Percentiles rank a stretch among this genome's conserved stretches.
Evolutionary conservation across 2,329 filamentous ascomycete species (phyloP).

Genomic region (Gaeumannomyces sp.): DNA sequence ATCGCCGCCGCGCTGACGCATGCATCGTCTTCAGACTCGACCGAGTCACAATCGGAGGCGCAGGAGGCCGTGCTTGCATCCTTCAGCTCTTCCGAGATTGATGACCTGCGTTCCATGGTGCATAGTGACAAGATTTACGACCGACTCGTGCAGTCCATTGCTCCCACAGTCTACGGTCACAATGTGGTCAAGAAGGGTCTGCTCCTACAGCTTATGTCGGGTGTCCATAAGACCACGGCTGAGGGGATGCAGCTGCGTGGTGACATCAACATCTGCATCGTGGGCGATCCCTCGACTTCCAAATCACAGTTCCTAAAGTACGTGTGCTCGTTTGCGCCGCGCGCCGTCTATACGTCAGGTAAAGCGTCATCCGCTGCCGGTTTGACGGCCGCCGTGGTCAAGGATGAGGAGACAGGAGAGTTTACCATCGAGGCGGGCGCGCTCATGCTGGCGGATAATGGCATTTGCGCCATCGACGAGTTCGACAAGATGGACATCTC

Average conservation of each 20-base stretch:
- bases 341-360: slow-evolving; percentile 94
- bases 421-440: slow-evolving; percentile 98
- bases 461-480: slow-evolving; percentile 96
- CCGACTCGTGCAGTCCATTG: slow-evolving; percentile 85
- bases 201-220: slow-evolving; percentile 90
- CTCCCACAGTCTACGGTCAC: slow-evolving; percentile 95
- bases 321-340: slow-evolving; percentile 91
- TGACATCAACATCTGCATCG: slow-evolving; percentile 98
- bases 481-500: slow-evolving; percentile 99
- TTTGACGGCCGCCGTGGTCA: slow-evolving; percentile 93
- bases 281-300: slow-evolving; percentile 92
- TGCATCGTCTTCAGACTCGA: slow-evolving; percentile 54
- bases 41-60: slow-evolving; percentile 68
- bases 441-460: slow-evolving; percentile 94
- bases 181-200: slow-evolving; percentile 97
- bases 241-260: slow-evolving; percentile 95
- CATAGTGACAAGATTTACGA: slow-evolving; percentile 94
- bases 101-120: slow-evolving; percentile 87
- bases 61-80: slow-evolving; percentile 83
- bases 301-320: slow-evolving; percentile 99
- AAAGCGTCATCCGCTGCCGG: slow-evolving; percentile 96
- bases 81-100: slow-evolving; percentile 79
- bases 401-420: slow-evolving; percentile 97
- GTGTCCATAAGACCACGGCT: slow-evolving; percentile 83
- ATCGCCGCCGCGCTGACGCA: slow-evolving; percentile 81